These are phyloP conservation scores for Phytophthora megakarya DNA, from an alignment of 352 stramenopile species.

Conservation along the genomic window DNA sequence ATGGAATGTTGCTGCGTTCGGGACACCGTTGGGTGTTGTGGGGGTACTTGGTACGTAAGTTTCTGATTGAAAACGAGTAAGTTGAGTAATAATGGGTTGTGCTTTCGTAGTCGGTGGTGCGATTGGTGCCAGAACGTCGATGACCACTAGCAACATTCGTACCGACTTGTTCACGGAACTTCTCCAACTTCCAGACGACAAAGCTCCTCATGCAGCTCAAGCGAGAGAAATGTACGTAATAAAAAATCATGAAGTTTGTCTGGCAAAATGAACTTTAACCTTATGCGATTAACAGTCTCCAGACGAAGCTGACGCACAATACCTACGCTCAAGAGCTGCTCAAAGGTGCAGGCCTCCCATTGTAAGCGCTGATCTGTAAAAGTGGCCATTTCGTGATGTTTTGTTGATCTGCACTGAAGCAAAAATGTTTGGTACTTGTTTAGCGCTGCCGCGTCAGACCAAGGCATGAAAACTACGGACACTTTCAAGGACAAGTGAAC, in stretches of 20 bases:
- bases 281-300: conserved; percentile 24
- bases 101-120: conserved; percentile 20
- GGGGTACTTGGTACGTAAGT: conserved; percentile 16
- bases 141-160: conserved; percentile 20
- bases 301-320: conserved; percentile 28
- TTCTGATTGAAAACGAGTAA: not conserved
- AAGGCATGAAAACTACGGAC: not conserved
- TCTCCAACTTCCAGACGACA: conserved; percentile 22
- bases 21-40: conserved; percentile 22
- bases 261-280: too few relatives aligned
- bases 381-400: too few relatives aligned
- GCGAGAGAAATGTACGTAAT: conserved; percentile 33
- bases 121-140: conserved; percentile 19
- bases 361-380: conserved; percentile 5
- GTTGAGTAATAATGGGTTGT: too few relatives aligned
- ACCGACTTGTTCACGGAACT: conserved; percentile 25
- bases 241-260: not conserved
- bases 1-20: conserved; percentile 19
- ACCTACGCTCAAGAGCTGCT: conserved; percentile 30
- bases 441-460: not conserved
- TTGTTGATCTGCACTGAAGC: not conserved
- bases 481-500: conserved; percentile 11
- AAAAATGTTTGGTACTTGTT: not conserved
- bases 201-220: conserved; percentile 25
- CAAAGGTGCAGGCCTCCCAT: conserved; percentile 9